Evolutionary conservation across 2,329 filamentous ascomycete species (phyloP), one percentile per base, ranked within the genome.

Genomic region (Aurifilum marmelostoma): DNA sequence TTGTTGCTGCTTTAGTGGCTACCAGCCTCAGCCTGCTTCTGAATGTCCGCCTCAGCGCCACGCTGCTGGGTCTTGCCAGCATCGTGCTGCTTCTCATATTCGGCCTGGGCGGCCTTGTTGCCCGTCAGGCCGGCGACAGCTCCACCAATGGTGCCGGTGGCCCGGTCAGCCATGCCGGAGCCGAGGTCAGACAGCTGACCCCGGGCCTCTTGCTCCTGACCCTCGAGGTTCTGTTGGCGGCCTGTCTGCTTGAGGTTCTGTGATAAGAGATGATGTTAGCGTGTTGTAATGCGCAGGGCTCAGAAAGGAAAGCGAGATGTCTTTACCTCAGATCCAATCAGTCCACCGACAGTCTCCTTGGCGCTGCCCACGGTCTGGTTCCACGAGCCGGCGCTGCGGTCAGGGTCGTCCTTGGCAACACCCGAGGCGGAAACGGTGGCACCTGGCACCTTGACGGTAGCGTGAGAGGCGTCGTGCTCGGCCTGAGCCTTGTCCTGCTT

Each of bases 341-440:
- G 75, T 24, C 90, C 89, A 69, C 95, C 95, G 0, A 96, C 72
- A 5, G 89, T 83, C 78, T 97, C 93, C 84, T 97, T 97, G 58
- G 90, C 90, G 0, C 91, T 88, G 65, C 94, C 95, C n/a, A 94
- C 77, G 6, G 93, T 97, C 82, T 97, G 94, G 83, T 97, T 93
- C 89, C 91, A 97, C 24, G 86, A 85, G 58, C 95, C 94, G 24
- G 87, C 78, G 29, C 85, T 82, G 73, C 94, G 92, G 78, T 95
- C 84, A 14, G 89, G 83, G 79, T 92, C 84, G 79, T 97, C 93
- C 73, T 87, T 85, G 71, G 90, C 86, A 63, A 92, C 83, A 47
- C 89, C 91, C 62, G 93, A 93, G 0, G 88, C 87, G 14, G 90
- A 90, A 69, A 92, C 85, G 32, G 90, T 88, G 77, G 90, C 83